Conservation (phyloP, 805 yeast species). For the Monosporozyma siamensis region DNA sequence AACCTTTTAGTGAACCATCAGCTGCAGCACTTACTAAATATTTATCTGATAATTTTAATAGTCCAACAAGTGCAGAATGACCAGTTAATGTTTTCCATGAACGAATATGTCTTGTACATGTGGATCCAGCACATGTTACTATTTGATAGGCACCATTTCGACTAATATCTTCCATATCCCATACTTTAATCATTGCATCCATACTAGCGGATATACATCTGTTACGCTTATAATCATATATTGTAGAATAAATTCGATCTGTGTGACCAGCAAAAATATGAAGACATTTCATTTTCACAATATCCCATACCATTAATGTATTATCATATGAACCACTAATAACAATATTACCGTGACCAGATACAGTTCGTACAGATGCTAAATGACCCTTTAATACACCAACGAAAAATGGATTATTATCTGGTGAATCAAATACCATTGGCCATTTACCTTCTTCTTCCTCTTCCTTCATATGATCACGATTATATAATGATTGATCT, state of each 20-base stretch:
- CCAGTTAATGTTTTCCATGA: slow-evolving; percentile 63
- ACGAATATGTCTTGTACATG: slow-evolving; percentile 24
- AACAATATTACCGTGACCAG: slow-evolving; percentile 75
- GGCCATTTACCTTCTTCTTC: slow-evolving; percentile 52
- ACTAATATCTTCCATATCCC: slow-evolving; percentile 78
- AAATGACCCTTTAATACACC: slow-evolving; percentile 67
- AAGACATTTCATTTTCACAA: slow-evolving; percentile 61
- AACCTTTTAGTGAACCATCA: slow-evolving; percentile 80
- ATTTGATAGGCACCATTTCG: slow-evolving; percentile 31
- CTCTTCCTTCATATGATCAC: slow-evolving; percentile 40
- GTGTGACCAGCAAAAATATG: slow-evolving; percentile 74
- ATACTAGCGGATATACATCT: slow-evolving; percentile 85
- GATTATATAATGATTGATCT: slow-evolving; percentile 49
- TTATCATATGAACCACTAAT: slow-evolving; percentile 88
- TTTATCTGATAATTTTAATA: slow-evolving; percentile 66
- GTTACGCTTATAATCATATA: slow-evolving; percentile 63
- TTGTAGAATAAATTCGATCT: slow-evolving; percentile 82
- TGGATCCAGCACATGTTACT: slow-evolving; percentile 16
- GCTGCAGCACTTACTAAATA: slow-evolving; percentile 92
- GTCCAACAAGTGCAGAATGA: slow-evolving; percentile 83
- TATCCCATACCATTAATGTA: slow-evolving; percentile 87
- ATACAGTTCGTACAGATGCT: slow-evolving; percentile 74
- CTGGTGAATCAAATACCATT: slow-evolving; percentile 27
- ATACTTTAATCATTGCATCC: slow-evolving; percentile 79
- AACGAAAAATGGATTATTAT: slow-evolving; percentile 51